These are phyloP conservation scores for Nicotiana knightiana DNA, from an alignment of 257 asterid genomes.

Conservation along the genomic window DNA sequence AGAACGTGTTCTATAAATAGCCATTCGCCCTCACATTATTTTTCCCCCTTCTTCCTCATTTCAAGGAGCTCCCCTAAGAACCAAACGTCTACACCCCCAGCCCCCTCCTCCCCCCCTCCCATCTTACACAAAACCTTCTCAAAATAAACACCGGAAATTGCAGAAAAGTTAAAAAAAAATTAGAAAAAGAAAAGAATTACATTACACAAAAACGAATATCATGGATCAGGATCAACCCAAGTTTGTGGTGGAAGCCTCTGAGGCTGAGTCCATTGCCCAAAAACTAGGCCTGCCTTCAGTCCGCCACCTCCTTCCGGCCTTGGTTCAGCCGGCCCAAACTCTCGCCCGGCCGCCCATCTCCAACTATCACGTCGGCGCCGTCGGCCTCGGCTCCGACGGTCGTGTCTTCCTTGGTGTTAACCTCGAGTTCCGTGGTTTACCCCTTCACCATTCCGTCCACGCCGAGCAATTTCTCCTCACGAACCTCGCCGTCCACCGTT, in stretches of 20 bases:
- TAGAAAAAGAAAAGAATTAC: neutral
- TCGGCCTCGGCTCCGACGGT: constrained; percentile 86
- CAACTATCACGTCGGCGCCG: constrained; percentile 70
- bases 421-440: constrained; percentile 73
- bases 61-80: neutral
- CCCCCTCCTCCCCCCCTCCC: neutral
- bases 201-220: neutral
- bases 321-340: constrained; percentile 55
- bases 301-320: constrained; percentile 67
- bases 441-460: constrained; percentile 80
- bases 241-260: constrained; percentile 57
- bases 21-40: neutral
- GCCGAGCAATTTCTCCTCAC: constrained; percentile 87
- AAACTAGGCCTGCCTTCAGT: constrained; percentile 58
- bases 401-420: constrained; percentile 78
- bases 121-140: neutral
- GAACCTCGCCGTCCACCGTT: constrained; percentile 47
- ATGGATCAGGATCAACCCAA: constrained; percentile 41
- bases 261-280: constrained; percentile 55
- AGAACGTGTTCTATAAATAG: neutral
- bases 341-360: constrained; percentile 87
- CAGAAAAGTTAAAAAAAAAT: neutral
- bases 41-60: neutral
- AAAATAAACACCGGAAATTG: neutral
- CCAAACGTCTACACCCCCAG: neutral